Evolutionary conservation across 331 rosid species (phyloP), one percentile per base, ranked within the genome.

Genomic region (Ulmus americana): DNA sequence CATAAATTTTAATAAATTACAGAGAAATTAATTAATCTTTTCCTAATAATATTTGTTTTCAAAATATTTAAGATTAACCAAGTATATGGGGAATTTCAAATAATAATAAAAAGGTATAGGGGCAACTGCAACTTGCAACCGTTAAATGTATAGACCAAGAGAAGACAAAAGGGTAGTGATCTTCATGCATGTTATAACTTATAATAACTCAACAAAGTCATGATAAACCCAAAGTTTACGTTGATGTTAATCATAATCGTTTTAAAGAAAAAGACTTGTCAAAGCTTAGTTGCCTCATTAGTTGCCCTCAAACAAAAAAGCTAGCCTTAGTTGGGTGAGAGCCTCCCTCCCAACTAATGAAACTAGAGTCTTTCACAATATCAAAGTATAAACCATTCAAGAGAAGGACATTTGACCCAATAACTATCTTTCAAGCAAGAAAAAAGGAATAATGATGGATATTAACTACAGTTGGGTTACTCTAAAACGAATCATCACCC

Each of bases 331-430:
- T 57, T 57, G 57, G 66, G 47, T 59, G 39, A 5, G 28, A 18
- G 12, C 53, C 15, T 59, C 44, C 47, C 40, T 72, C 60, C 51
- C 41, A 65, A 54, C 67, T 57, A 35, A 48, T 14, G 2, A 47
- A 45, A 6, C 13, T 11, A 41, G 6, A 20, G 61, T 15, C 38
- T 14, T 41, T 43, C 10, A 35, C 16, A 49, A 15, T 14, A 58
- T 28, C 22, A 35, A 58, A 59, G 67, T 28, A 28, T 28, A 28
- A 28, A 28, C 5, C 42, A 20, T 11, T 14, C n/a, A 55, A 18
- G 68, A 59, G 9, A 63, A 65, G 22, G 77, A 73, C 68, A 15
- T 42, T 73, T 58, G 68, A 73, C 65, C 77, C 47, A 38, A 62
- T 7, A 16, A 52, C 64, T 58, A 41, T 14, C 56, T 59, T 73